These are phyloP conservation scores for Mycena filopes DNA, from an alignment of 768 basidiomycete species.

Conservation along the genomic window DNA sequence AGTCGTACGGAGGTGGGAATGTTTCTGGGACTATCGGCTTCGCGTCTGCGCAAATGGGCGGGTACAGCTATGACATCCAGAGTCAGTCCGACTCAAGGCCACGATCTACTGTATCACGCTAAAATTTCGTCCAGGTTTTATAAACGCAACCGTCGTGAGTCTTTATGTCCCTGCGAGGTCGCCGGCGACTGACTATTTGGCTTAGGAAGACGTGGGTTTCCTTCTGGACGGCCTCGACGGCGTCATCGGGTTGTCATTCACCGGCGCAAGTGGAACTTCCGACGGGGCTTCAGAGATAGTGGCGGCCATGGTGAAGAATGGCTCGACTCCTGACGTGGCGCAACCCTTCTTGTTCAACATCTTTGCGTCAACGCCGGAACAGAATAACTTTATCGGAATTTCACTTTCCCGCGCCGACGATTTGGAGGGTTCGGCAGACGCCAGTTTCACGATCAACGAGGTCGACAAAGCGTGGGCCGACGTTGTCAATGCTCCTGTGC, in stretches of 20 bases:
- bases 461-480: background rate
- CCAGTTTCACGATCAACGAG: conserved; percentile 12
- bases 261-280: too few species aligned
- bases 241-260: background rate
- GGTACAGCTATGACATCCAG: background rate
- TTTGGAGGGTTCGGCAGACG: conserved; percentile 1
- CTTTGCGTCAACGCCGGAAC: conserved; percentile 4
- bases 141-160: background rate
- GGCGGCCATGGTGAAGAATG: background rate
- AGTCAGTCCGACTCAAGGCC: too few species aligned
- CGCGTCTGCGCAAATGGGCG: background rate
- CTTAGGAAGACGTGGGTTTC: too few species aligned
- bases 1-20: background rate
- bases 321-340: background rate
- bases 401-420: conserved; percentile 14
- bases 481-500: background rate
- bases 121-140: background rate
- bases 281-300: background rate
- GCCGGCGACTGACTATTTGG: too few species aligned
- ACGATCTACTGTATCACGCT: too few species aligned
- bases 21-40: background rate
- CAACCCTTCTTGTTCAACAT: conserved; percentile 19
- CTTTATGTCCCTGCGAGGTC: too few species aligned
- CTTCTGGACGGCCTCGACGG: background rate
- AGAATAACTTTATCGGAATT: conserved; percentile 17